Evolutionary conservation across 2,329 filamentous ascomycete genomes (phyloP), one percentile per base, ranked within the genome.

Genomic region (Akanthomyces dipterigenus): DNA sequence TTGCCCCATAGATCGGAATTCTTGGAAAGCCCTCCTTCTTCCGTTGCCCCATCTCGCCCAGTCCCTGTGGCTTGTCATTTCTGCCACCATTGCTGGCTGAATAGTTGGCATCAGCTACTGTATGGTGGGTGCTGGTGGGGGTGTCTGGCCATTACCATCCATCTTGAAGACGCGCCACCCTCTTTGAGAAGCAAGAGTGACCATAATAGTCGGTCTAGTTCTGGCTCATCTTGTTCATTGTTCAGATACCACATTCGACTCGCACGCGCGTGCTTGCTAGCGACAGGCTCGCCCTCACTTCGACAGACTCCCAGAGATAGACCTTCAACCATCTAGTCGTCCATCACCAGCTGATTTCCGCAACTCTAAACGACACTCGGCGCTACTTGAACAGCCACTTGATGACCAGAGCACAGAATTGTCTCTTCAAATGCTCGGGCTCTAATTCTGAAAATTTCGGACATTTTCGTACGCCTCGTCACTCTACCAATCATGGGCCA

Each of bases 401-500:
- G 3, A 60, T 54, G 57, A 46, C 28, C 16, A 18, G 26, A 43
- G 40, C 28, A 36, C 26, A 45, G 26, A 38, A 28, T n/a, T 36
- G 16, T 20, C 28, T 40, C n/a, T 46, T 46, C 18, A 46, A 20
- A 26, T 28, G 11, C 11, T 31, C 9, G 43, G 48, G 12, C n/a
- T 49, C 28, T 62, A 43, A 24, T 36, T 45, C 38, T 42, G 43
- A 40, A 50, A 20, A 36, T 26, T 45, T 45, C 22, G 14, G 31
- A 50, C 26, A 22, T 24, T 51, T 28, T 46, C 28, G 18, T 22
- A 34, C n/a, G 11, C 5, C 34, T 45, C 43, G 26, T 31, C 22
- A 24, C 11, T 28, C 36, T 28, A n/a, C 28, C 61, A 60, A 63
- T 55, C 49, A 63, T 63, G 61, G 56, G 61, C 55, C 45, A 51